Evolutionary conservation across 1,139 yeast species (phyloP).

Genomic region (Yamadazyma diospyri): DNA sequence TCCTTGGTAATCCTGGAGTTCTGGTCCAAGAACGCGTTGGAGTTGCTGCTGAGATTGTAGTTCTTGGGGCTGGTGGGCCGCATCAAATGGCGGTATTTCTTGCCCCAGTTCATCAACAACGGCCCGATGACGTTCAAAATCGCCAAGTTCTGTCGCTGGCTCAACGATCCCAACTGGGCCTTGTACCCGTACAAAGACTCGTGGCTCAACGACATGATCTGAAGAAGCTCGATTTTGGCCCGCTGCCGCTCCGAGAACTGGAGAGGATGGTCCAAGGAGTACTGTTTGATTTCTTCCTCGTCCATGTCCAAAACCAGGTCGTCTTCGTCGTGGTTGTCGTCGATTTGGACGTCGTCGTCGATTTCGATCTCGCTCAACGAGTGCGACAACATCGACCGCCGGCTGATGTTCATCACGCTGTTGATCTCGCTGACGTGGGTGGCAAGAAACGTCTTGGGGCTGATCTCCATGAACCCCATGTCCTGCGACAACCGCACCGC

Average conservation of each 20-base stretch:
- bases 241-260: constrained; percentile 61
- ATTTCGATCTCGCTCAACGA: constrained; percentile 62
- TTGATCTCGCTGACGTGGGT: constrained; percentile 81
- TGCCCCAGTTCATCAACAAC: constrained; percentile 73
- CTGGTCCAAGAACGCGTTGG: constrained; percentile 31
- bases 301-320: constrained; percentile 29
- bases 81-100: constrained; percentile 55
- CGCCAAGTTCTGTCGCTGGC: constrained; percentile 67
- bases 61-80: constrained; percentile 40
- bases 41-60: constrained; percentile 24
- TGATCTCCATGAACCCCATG: constrained; percentile 73
- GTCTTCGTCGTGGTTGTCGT: constrained; percentile 26
- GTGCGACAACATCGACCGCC: constrained; percentile 66
- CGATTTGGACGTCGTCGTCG: constrained; percentile 41
- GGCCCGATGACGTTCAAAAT: constrained; percentile 73
- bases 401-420: constrained; percentile 67
- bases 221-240: constrained; percentile 76
- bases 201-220: constrained; percentile 78
- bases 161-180: constrained; percentile 50
- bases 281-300: constrained; percentile 34
- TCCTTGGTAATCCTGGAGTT: constrained; percentile 38
- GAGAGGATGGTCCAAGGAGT: constrained; percentile 24
- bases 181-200: constrained; percentile 73
- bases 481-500: constrained; percentile 87
- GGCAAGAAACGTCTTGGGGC: constrained; percentile 73